Conservation (phyloP, 257 asterid species). For the Datura wrightii region DNA sequence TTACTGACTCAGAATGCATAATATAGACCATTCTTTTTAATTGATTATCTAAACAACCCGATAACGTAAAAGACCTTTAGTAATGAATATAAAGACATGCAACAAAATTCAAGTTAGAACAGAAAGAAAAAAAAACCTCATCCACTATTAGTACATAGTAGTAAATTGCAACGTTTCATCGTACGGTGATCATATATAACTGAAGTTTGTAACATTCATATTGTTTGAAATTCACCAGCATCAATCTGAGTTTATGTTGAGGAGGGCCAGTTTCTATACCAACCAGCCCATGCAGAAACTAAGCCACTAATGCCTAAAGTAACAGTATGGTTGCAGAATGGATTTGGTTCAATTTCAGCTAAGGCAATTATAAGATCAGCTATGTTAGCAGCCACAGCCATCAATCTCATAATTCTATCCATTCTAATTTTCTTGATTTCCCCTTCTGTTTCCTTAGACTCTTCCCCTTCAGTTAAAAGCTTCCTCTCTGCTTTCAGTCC, state of each 20-base stretch:
- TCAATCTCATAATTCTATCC: constrained; percentile 84
- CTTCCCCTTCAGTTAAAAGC: constrained; percentile 40
- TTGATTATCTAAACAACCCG: neutral
- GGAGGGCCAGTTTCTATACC: constrained; percentile 96
- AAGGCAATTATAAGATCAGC: constrained; percentile 81
- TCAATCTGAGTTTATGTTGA: constrained; percentile 19
- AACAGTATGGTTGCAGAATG: constrained; percentile 78
- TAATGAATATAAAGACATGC: neutral
- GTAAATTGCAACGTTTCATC: constrained; percentile 13
- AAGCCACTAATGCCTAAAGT: constrained; percentile 89
- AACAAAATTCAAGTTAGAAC: neutral
- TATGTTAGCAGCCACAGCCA: constrained; percentile 88
- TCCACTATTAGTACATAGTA: neutral
- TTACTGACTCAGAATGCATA: neutral
- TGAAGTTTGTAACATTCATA: constrained; percentile 22
- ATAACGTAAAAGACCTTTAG: neutral
- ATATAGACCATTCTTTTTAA: neutral
- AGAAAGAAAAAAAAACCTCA: neutral
- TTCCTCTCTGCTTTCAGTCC: constrained; percentile 65
- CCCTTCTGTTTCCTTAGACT: constrained; percentile 32
- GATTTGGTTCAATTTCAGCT: constrained; percentile 95
- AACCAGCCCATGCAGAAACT: constrained; percentile 99
- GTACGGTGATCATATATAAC: neutral
- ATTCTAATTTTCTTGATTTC: constrained; percentile 57
- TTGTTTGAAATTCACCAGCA: neutral